Percentiles rank a stretch among this genome's conserved stretches.
Conservation (phyloP, 805 yeast species). For the Komagataella populi region DNA sequence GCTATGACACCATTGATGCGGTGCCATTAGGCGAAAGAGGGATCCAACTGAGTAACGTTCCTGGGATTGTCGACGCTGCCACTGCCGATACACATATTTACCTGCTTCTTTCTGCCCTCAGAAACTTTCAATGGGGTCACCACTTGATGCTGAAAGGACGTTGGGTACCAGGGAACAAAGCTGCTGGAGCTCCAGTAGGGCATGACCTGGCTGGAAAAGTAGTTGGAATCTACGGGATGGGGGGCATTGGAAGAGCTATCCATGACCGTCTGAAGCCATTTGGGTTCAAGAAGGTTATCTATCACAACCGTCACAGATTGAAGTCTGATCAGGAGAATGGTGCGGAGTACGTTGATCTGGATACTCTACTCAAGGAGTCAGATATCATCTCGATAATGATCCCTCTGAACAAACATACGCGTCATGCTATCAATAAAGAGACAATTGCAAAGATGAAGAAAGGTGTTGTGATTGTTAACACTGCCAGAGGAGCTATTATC, state of each 20-base stretch:
- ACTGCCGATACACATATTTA: slow-evolving; percentile 46
- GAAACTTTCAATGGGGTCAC: slow-evolving; percentile 51
- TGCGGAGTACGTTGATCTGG: slow-evolving; percentile 59
- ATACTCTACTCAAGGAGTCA: slow-evolving; percentile 46
- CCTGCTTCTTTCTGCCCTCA: slow-evolving; percentile 34
- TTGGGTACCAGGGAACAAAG: slow-evolving; percentile 31
- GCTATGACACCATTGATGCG: slow-evolving; percentile 40
- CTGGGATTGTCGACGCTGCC: slow-evolving; percentile 35
- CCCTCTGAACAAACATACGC: slow-evolving; percentile 64
- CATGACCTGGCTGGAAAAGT: slow-evolving; percentile 63
- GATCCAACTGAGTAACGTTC: slow-evolving; percentile 39
- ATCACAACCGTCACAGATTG: slow-evolving; percentile 56
- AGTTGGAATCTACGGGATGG: slow-evolving; percentile 78
- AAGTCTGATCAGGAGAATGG: slow-evolving; percentile 50
- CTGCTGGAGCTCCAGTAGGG: slow-evolving; percentile 48
- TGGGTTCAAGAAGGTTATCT: slow-evolving; percentile 58
- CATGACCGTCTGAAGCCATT: slow-evolving; percentile 61
- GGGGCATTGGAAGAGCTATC: slow-evolving; percentile 81
- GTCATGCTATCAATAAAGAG: slow-evolving; percentile 50
- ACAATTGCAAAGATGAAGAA: slow-evolving; percentile 59
- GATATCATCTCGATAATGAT: slow-evolving; percentile 67
- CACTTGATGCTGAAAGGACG: slow-evolving; percentile 38
- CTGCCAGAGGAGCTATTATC: slow-evolving; percentile 80
- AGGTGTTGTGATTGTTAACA: slow-evolving; percentile 67
- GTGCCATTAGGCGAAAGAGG: slow-evolving; percentile 22